A percentile compares a stretch with the other conserved stretches of the same genome.
Evolutionary conservation across 257 asterid genomes (phyloP).

Genomic region (Haberlea rhodopensis): DNA sequence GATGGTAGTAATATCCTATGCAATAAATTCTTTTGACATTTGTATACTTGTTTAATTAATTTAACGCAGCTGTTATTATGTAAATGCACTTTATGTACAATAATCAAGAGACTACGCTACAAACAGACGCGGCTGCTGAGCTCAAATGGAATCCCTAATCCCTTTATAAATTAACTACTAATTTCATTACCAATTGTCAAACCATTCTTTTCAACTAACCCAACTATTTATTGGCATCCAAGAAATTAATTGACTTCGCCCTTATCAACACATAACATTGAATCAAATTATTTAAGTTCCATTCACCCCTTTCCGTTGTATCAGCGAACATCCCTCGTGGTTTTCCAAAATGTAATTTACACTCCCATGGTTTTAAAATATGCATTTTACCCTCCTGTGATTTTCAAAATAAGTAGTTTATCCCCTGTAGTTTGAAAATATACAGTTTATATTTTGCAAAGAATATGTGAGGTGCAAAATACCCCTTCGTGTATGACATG

Average conservation of each 20-base stretch:
- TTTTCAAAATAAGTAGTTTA: too few species aligned
- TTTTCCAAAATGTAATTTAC: too few species aligned
- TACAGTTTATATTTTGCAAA: too few species aligned
- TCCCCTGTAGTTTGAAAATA: too few species aligned
- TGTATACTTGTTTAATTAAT: background rate
- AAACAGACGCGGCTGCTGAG: slow-evolving; percentile 53
- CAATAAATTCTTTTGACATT: too few species aligned
- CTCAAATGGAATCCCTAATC: slow-evolving; percentile 14
- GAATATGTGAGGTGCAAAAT: too few species aligned
- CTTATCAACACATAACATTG: slow-evolving; percentile 27
- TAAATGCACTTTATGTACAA: slow-evolving; percentile 30
- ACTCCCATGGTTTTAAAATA: too few species aligned
- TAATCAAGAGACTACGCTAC: slow-evolving; percentile 24
- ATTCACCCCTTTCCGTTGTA: slow-evolving; percentile 44
- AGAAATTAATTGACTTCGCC: slow-evolving; percentile 42
- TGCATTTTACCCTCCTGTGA: too few species aligned
- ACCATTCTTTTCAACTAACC: slow-evolving; percentile 44
- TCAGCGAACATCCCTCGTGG: too few species aligned
- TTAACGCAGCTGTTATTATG: slow-evolving; percentile 35
- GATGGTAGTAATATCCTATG: too few species aligned
- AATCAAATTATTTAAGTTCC: slow-evolving; percentile 38
- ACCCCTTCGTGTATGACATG: too few species aligned
- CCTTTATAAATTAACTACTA: slow-evolving; percentile 13
- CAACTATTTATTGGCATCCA: slow-evolving; percentile 46
- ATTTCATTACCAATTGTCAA: slow-evolving; percentile 42